Evolutionary conservation across 2,329 filamentous ascomycete species (phyloP).

Genomic region (Akanthomyces muscarius): DNA sequence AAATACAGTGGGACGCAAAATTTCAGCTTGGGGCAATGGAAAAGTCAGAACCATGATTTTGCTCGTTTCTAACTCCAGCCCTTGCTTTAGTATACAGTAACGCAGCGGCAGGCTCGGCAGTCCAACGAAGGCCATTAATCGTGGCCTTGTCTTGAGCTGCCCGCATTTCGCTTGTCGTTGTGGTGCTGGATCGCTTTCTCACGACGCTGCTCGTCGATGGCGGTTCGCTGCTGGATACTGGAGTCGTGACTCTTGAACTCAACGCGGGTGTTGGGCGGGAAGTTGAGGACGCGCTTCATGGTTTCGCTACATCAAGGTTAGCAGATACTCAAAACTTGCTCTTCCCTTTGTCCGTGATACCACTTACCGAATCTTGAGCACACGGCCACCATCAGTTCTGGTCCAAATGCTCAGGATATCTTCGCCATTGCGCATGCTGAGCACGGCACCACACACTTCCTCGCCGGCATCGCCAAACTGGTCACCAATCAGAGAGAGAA

Average conservation of each 20-base stretch:
- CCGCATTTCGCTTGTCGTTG: constrained; percentile 36
- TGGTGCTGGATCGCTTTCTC: constrained; percentile 64
- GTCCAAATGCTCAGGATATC: constrained; percentile 99
- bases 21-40: constrained; percentile 1
- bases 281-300: constrained; percentile 82
- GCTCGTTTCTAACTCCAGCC: constrained; percentile 1
- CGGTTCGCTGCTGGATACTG: constrained; percentile 86
- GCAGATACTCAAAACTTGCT: background rate
- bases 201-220: constrained; percentile 85
- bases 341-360: background rate
- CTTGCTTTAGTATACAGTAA: constrained; percentile 17
- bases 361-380: constrained; percentile 89
- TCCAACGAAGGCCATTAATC: constrained; percentile 25
- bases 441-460: constrained; percentile 89
- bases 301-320: constrained; percentile 62
- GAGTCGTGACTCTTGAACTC: constrained; percentile 96
- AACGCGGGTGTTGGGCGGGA: constrained; percentile 84
- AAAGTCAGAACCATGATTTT: constrained; percentile 3
- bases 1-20: constrained; percentile 17
- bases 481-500: constrained; percentile 87
- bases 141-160: constrained; percentile 30
- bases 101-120: background rate
- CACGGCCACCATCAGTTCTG: constrained; percentile 84
- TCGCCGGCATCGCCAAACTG: constrained; percentile 90
- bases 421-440: constrained; percentile 92